phyloP scores from a whole-genome alignment of 352 stramenopile species.

The Pythium monospermum region DNA sequence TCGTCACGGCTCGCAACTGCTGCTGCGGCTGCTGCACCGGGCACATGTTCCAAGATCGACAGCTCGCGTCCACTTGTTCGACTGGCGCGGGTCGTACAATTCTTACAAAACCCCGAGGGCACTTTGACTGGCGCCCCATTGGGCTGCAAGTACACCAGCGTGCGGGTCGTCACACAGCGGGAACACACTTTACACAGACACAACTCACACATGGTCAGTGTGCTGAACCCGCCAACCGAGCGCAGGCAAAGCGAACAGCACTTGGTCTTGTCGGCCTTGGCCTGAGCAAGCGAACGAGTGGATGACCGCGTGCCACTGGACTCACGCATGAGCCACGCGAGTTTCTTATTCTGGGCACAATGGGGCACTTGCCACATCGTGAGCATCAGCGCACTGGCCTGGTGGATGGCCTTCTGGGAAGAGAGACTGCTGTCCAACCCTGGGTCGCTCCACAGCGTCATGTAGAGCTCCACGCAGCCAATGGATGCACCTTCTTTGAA shows the following conservation, averaged over 20 bases:
- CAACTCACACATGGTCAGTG: constrained; percentile 23
- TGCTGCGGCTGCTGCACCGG: too few species aligned
- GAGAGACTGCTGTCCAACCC: constrained; percentile 13
- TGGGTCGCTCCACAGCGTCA: constrained; percentile 4
- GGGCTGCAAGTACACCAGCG: constrained; percentile 23
- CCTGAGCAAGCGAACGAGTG: too few species aligned
- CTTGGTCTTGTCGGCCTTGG: constrained; percentile 13
- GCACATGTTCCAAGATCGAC: constrained; percentile 18
- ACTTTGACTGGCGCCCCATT: constrained; percentile 13
- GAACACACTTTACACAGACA: constrained; percentile 25
- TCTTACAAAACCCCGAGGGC: constrained; percentile 27
- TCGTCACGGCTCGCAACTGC: too few species aligned
- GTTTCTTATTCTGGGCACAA: constrained; percentile 25
- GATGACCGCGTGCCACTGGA: too few species aligned
- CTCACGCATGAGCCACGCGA: constrained; percentile 17
- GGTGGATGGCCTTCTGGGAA: constrained; percentile 11
- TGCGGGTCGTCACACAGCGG: constrained; percentile 22
- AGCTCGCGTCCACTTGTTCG: constrained; percentile 19
- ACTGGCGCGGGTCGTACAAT: constrained; percentile 21
- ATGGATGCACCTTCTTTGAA: constrained; percentile 9
- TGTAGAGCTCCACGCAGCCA: constrained; percentile 16
- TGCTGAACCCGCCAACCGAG: constrained; percentile 20
- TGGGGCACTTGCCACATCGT: constrained; percentile 18
- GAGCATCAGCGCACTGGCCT: constrained; percentile 17
- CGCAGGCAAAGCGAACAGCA: constrained; percentile 22